phyloP scores from a whole-genome alignment of 805 yeast genomes.

The Ascoidea tarda region DNA sequence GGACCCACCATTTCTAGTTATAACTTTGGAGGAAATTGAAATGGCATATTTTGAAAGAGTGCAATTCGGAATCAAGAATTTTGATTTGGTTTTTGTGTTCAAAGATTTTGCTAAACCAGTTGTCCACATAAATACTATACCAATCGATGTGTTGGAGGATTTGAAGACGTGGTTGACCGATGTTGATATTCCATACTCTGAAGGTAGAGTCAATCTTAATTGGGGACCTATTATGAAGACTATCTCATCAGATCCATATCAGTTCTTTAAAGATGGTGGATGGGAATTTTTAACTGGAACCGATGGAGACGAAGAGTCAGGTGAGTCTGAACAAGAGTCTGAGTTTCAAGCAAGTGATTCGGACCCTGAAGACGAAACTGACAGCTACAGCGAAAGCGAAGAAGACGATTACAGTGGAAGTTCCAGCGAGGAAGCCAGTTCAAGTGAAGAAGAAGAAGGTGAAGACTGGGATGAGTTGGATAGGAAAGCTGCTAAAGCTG shows the following conservation, averaged over 20 bases:
- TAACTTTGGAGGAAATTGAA: slow-evolving; percentile 85
- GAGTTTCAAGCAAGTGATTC: slow-evolving; percentile 51
- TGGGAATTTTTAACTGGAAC: slow-evolving; percentile 90
- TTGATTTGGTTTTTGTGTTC: slow-evolving; percentile 92
- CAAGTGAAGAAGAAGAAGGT: slow-evolving; percentile 18
- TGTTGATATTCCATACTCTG: slow-evolving; percentile 89
- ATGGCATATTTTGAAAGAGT: slow-evolving; percentile 94
- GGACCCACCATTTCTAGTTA: slow-evolving; percentile 90
- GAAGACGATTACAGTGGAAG: slow-evolving; percentile 17
- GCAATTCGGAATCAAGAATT: slow-evolving; percentile 91
- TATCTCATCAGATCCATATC: slow-evolving; percentile 81
- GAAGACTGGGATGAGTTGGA: slow-evolving; percentile 50
- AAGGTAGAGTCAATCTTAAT: slow-evolving; percentile 89
- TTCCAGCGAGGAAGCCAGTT: slow-evolving; percentile 12
- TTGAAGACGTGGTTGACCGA: slow-evolving; percentile 96
- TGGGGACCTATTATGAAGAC: slow-evolving; percentile 96
- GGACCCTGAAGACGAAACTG: slow-evolving; percentile 42
- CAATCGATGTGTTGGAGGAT: slow-evolving; percentile 82
- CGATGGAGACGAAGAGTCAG: slow-evolving; percentile 63
- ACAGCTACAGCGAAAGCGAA: slow-evolving; percentile 27
- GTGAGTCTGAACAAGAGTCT: slow-evolving; percentile 55
- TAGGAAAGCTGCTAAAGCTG: slow-evolving; percentile 37
- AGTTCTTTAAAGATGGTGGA: slow-evolving; percentile 89
- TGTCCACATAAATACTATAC: slow-evolving; percentile 87
- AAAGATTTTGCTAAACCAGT: slow-evolving; percentile 83